Base-by-base conservation (phyloP, 208 protist genomes). In the Acanthamoeba culbertsoni region DNA sequence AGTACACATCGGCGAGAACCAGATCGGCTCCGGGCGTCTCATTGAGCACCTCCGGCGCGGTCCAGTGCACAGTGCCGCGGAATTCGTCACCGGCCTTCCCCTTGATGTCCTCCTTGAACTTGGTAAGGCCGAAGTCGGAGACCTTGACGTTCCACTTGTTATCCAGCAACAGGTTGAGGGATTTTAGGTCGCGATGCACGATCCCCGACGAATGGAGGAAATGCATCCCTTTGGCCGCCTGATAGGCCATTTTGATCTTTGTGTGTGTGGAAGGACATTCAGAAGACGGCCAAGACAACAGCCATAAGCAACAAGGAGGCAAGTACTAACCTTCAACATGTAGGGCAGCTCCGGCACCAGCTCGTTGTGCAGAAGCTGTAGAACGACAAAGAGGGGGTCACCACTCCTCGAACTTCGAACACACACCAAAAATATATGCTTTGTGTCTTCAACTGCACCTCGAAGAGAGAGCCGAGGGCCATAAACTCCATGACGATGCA, bases 111-210 rank as follows among this genome's bases (percentile, higher is more conserved):
- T 73, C 86, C 40, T 77, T 71, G 45, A 92, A 71, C 37, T 77
- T 71, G 28, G 62, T 77, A 33, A 92, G 62, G 6, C 86, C 86
- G 77, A 92, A 92, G 48, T 77, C 86, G 8, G 42, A 59, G 23
- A 92, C 86, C 48, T 92, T 92, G 33, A 92, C 42, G 62, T 92
- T 92, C 86, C 86, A 92, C 42, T 92, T 77, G 55, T 51, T 53
- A 28, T 92, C 86, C 18, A 92, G 63, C 55, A 92, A 35, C 31
- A 92, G 48, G 63, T 92, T 92, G 40, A 92, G 62, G 14, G 59
- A 79, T 45, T 92, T 92, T 26, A 92, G 59, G 42, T 92, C 86
- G 28, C 86, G 40, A 18, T 90, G 82, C 48, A 90, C 82, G 55
- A 90, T 90, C 37, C 82, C 82, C 42, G 48, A 71, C 0, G 48